Evolutionary conservation across 106 monocot species (phyloP), one percentile per base, ranked within the genome.

Genomic region (Dendrobium chrysotoxum): DNA sequence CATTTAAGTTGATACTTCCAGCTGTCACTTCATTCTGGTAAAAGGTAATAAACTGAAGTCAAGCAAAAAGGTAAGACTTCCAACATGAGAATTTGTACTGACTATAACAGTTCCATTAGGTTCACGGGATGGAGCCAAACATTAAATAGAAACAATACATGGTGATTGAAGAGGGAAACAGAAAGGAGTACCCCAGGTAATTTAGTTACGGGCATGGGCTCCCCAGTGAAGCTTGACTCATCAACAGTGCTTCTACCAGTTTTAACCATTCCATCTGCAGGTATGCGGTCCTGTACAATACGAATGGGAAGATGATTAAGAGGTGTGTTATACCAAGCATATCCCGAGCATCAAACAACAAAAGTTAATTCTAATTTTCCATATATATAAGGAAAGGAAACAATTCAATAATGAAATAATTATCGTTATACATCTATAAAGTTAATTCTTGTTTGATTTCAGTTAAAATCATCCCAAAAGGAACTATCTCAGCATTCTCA

Each of bases 181-280:
- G 41, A 78, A 78, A 83, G 53, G 5, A 12, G 78, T 89, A 98
- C 98, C 91, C 99, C 99, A 75, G 91, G 83, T 61, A 95, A 81
- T 75, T 99, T 99, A 65, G 91, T 93, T 46, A 95, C 93, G 58
- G 99, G 99, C 86, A 93, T 84, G 77, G 99, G 93, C 75, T 99
- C 99, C 72, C 99, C 99, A 76, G 99, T 95, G 57, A 99, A 87
- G 85, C 99, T 99, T 78, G 99, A 99, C 79, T 95, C 99, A 84
- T 99, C 98, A 86, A 99, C 91, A 53, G 92, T 90, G 81, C 98
- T 99, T 83, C 95, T 91, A 55, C 98, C 98, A 84, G 86, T 80
- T 93, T 87, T 91, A 75, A 99, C 95, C 80, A 91, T 72, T 83
- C 98, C 98, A 93, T 99, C 98, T 26, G 88, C 98, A 82, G 98